A percentile compares a stretch with the other conserved stretches of the same genome.
Evolutionary conservation across 2,329 filamentous ascomycete species (phyloP).

Genomic region (Arthrobotrys sinensis): DNA sequence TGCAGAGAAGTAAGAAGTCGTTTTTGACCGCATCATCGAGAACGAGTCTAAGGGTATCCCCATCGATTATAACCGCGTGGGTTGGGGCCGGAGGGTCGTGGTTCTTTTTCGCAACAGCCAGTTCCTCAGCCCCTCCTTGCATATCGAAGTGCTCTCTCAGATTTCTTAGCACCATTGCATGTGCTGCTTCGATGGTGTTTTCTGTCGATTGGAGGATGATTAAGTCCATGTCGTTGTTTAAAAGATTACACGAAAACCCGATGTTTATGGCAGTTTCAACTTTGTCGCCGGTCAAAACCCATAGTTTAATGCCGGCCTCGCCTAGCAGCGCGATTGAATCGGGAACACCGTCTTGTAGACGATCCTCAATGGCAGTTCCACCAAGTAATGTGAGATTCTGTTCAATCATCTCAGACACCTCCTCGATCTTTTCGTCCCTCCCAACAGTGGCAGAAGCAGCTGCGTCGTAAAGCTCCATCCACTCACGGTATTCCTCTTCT

Average conservation of each 20-base stretch:
- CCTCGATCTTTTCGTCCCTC: conserved; percentile 93
- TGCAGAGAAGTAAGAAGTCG: conserved; percentile 94
- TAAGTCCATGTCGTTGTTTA: conserved; percentile 98
- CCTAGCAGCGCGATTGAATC: conserved; percentile 93
- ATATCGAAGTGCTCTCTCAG: conserved; percentile 86
- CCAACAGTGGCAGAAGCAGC: conserved; percentile 87
- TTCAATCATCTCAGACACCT: conserved; percentile 90
- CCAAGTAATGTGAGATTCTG: conserved; percentile 88
- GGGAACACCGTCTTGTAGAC: conserved; percentile 94
- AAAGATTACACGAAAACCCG: conserved; percentile 96
- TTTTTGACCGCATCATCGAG: conserved; percentile 86
- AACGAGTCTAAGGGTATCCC: conserved; percentile 90
- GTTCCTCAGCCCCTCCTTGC: conserved; percentile 87
- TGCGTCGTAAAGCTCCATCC: conserved; percentile 88
- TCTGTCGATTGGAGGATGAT: conserved; percentile 86
- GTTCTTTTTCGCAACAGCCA: conserved; percentile 82
- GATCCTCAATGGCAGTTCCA: conserved; percentile 96
- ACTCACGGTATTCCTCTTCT: conserved; percentile 86
- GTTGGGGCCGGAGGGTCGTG: conserved; percentile 89
- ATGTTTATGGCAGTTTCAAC: conserved; percentile 99
- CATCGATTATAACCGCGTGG: conserved; percentile 94
- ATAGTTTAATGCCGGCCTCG: conserved; percentile 95
- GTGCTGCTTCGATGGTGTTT: conserved; percentile 68
- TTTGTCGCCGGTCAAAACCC: conserved; percentile 98
- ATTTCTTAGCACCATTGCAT: conserved; percentile 74